These are phyloP conservation scores for Solanum clarkiae DNA, from an alignment of 257 asterid species.

Conservation along the genomic window DNA sequence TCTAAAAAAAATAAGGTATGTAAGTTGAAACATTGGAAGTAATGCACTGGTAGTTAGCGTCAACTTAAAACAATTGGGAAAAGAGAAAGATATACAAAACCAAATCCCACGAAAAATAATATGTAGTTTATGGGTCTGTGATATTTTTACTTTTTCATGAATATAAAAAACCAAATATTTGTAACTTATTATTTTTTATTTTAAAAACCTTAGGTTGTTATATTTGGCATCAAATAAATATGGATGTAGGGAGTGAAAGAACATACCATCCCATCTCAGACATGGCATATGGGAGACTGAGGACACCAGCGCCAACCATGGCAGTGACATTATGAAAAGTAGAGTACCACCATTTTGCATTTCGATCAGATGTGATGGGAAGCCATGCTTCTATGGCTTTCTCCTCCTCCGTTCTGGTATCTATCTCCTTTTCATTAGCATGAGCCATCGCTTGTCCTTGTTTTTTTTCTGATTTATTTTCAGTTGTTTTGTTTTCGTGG, in stretches of 20 bases:
- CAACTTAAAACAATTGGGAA: neutral
- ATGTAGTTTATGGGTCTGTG: neutral
- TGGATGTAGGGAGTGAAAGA: no score
- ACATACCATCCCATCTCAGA: constrained; percentile 56
- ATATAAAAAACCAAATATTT: neutral
- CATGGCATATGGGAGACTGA: constrained; percentile 29
- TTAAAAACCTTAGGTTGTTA: no score
- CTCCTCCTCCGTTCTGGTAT: constrained; percentile 14
- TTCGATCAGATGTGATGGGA: constrained; percentile 43
- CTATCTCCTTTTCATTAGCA: neutral
- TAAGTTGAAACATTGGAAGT: neutral
- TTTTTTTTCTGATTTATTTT: neutral
- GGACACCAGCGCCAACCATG: constrained; percentile 6
- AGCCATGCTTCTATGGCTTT: constrained; percentile 53
- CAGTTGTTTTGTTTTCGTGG: neutral
- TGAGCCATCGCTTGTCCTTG: neutral
- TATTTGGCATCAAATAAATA: neutral
- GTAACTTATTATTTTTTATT: neutral
- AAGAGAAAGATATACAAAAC: neutral
- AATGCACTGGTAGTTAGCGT: neutral
- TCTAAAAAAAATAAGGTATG: neutral
- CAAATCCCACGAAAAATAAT: neutral
- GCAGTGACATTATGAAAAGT: constrained; percentile 82
- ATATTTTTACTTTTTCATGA: no score
- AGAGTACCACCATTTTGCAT: constrained; percentile 67